Percentiles rank a stretch among this genome's conserved stretches.
These are phyloP conservation scores for Chloris gayana DNA, from an alignment of 176 grass and related monocot species.

Conservation along the genomic window DNA sequence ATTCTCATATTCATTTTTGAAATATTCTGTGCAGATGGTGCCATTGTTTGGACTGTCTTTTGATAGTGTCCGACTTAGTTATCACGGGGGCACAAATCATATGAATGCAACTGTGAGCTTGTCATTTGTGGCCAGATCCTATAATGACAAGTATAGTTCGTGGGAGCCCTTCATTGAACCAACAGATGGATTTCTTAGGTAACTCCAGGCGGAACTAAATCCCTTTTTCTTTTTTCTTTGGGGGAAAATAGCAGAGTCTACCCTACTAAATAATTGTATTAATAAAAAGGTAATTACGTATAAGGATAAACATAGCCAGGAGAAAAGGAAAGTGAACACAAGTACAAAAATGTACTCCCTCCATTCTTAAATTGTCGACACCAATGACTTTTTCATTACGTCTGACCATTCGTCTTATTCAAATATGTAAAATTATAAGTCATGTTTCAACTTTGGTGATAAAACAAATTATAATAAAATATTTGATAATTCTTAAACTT, in stretches of 20 bases:
- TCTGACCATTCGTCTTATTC: too few species aligned
- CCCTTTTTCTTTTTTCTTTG: neutral
- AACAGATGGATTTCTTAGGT: conserved; percentile 95
- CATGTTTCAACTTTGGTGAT: too few species aligned
- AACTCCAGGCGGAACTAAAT: conserved; percentile 31
- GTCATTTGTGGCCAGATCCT: conserved; percentile 78
- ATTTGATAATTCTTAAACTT: too few species aligned
- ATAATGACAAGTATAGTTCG: conserved; percentile 87
- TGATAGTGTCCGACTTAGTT: conserved; percentile 72
- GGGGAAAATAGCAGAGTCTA: neutral
- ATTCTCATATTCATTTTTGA: conserved; percentile 32
- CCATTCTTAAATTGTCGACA: too few species aligned
- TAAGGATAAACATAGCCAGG: conserved; percentile 3
- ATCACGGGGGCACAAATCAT: conserved; percentile 77
- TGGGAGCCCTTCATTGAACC: conserved; percentile 99
- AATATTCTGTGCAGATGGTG: conserved; percentile 74
- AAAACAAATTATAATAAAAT: too few species aligned
- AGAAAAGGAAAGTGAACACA: neutral
- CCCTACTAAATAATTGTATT: neutral
- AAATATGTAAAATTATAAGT: too few species aligned
- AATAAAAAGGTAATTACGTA: neutral
- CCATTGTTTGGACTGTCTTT: conserved; percentile 83
- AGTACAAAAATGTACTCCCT: too few species aligned
- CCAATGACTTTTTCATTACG: too few species aligned
- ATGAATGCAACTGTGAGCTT: conserved; percentile 85